A percentile compares a stretch with the other conserved stretches of the same genome.
These are phyloP conservation scores for Ophiognomonia clavigignenti-juglandacearum DNA, from an alignment of 2,329 filamentous ascomycete species.

Conservation along the genomic window DNA sequence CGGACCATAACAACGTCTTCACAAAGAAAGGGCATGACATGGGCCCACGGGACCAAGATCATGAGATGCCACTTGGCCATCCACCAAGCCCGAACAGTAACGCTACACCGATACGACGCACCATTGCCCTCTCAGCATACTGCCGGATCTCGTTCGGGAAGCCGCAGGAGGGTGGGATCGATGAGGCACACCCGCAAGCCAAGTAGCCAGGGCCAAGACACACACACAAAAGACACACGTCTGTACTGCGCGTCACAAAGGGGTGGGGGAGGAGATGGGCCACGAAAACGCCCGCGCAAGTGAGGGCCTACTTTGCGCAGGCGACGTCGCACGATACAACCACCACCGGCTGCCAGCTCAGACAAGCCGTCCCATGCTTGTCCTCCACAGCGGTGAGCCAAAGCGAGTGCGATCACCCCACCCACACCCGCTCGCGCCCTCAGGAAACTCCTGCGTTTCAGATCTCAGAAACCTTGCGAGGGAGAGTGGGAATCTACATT, in stretches of 20 bases:
- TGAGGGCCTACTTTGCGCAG: neutral
- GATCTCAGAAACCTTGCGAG: no score
- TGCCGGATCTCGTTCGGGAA: constrained; percentile 10
- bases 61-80: constrained; percentile 12
- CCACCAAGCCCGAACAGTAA: constrained; percentile 12
- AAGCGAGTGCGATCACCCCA: neutral
- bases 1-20: neutral
- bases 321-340: constrained; percentile 4
- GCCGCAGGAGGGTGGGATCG: neutral
- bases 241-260: constrained; percentile 5
- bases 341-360: neutral
- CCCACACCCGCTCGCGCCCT: neutral
- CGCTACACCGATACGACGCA: constrained; percentile 8
- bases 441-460: no score
- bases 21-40: neutral
- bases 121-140: neutral
- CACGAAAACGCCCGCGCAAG: no score
- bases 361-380: constrained; percentile 4
- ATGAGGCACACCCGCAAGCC: constrained; percentile 11
- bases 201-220: constrained; percentile 11
- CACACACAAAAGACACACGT: constrained; percentile 6
- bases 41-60: no score
- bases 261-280: neutral
- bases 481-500: neutral
- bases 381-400: constrained; percentile 13